Percentiles rank a stretch among this genome's conserved stretches.
These are phyloP conservation scores for Phytopythium kandeliae DNA, from an alignment of 352 stramenopile species.

Conservation along the genomic window DNA sequence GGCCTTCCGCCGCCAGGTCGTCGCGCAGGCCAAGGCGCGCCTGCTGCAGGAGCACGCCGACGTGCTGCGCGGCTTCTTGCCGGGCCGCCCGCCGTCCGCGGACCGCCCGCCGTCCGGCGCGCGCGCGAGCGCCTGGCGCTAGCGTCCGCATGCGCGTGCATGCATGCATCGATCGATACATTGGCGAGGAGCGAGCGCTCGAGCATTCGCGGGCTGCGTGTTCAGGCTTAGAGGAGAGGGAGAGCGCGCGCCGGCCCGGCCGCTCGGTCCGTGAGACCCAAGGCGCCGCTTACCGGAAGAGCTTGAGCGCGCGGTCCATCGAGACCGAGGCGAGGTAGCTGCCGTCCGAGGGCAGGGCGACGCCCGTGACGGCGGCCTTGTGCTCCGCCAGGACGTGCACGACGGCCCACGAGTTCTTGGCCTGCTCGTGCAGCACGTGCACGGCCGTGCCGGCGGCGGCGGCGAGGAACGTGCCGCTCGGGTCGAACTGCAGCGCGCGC, in stretches of 20 bases:
- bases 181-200: no score
- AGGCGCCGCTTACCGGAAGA: slow-evolving; percentile 46
- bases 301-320: slow-evolving; percentile 75
- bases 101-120: slow-evolving; percentile 19
- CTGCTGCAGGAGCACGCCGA: slow-evolving; percentile 83
- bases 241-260: background rate
- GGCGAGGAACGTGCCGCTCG: slow-evolving; percentile 49
- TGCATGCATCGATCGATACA: no score
- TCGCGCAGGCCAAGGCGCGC: slow-evolving; percentile 81
- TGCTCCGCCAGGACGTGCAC: slow-evolving; percentile 61
- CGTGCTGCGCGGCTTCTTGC: slow-evolving; percentile 78
- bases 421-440: slow-evolving; percentile 50
- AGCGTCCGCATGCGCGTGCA: no score
- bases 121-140: slow-evolving; percentile 20
- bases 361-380: slow-evolving; percentile 58
- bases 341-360: slow-evolving; percentile 50
- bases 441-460: slow-evolving; percentile 38
- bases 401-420: slow-evolving; percentile 60
- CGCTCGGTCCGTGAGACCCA: no score
- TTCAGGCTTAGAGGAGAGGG: no score
- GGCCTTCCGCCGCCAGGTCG: slow-evolving; percentile 73
- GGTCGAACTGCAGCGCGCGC: slow-evolving; percentile 53
- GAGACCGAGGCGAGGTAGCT: slow-evolving; percentile 63
- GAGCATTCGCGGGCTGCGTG: no score
- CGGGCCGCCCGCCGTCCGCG: slow-evolving; percentile 10